Evolutionary conservation across 192 early-diverging fungal genomes (phyloP), one percentile per base, ranked within the genome.

Genomic region (Coemansia sp.): DNA sequence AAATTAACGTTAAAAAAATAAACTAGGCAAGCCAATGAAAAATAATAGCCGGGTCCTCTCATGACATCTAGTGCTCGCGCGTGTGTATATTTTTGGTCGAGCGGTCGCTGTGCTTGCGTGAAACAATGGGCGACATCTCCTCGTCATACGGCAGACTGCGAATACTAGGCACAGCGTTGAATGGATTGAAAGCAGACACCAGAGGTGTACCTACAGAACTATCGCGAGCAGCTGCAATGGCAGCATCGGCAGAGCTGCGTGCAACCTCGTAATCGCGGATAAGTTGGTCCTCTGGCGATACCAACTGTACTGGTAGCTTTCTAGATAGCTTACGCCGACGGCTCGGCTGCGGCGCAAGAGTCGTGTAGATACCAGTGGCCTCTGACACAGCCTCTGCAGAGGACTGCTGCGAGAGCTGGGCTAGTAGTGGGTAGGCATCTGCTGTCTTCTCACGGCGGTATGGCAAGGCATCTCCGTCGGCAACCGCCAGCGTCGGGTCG

Each of bases 361-460:
- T n/a, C n/a, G n/a, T 9, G 35, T 11, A 4, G 4, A 17, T 17
- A 9, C 35, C 35, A 5, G 35, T 37, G 18, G 35, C 9, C 4
- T 3, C 3, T 37, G 35, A 11, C 9, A 9, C 35, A 15, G 14
- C 35, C 13, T 37, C 14, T 3, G 35, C 13, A 37, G 35, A 37
- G 35, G 33, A 10, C 5, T 34, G 27, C 9, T 50, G 26, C 14
- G 69, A 60, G 28, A 56, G 65, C 9, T 45, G 38, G 0, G 51
- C 30, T 5, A 73, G 55, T 22, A 61, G 40, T 10, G 70, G 63
- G 33, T 73, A 73, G 1, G 63, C 70, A 3, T 42, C 32, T 2
- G 64, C 63, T 20, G 64, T 67, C 37, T 66, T 73, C 38, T 62
- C 70, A 19, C 54, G 53, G 20, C 70, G 70, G 40, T 61, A 73